A percentile compares a stretch with the other conserved stretches of the same genome.
These are phyloP conservation scores for Phoenix dactylifera DNA, from an alignment of 176 grass and related monocot genomes.

Conservation along the genomic window DNA sequence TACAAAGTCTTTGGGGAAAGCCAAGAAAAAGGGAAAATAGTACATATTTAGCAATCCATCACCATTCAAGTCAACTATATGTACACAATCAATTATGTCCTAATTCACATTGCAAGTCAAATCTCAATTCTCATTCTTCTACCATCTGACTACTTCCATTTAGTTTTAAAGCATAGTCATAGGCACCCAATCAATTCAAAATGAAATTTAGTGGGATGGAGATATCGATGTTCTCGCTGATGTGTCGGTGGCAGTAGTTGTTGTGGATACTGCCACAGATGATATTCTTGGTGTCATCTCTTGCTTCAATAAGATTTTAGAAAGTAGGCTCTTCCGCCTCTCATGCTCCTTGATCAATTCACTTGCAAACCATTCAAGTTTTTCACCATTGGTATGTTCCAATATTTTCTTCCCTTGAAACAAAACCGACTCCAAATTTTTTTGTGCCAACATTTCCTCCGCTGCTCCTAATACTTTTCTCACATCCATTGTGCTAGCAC, in stretches of 20 bases:
- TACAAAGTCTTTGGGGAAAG: too few species aligned
- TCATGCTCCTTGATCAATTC: constrained; percentile 71
- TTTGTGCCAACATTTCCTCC: constrained; percentile 68
- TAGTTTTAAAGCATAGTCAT: too few species aligned
- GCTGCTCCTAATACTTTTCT: constrained; percentile 9
- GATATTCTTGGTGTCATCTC: constrained; percentile 26
- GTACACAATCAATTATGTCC: too few species aligned
- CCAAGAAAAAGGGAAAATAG: too few species aligned
- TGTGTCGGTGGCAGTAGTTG: constrained; percentile 6
- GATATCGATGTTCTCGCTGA: neutral
- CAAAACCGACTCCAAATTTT: constrained; percentile 67
- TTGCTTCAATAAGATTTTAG: constrained; percentile 33
- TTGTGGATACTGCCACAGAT: constrained; percentile 2
- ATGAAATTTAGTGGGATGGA: neutral
- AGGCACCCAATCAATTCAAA: neutral
- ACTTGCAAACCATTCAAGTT: constrained; percentile 66
- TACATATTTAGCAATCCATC: too few species aligned
- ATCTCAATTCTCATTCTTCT: too few species aligned
- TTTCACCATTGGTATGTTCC: constrained; percentile 75
- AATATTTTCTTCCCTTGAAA: constrained; percentile 63
- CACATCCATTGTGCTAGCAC: neutral
- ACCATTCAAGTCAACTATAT: too few species aligned
- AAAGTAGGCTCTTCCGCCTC: constrained; percentile 34
- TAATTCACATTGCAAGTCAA: too few species aligned
- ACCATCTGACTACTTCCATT: too few species aligned